Conservation (phyloP, 1,284 basidiomycete species). For the Cryptococcus sp. region DNA sequence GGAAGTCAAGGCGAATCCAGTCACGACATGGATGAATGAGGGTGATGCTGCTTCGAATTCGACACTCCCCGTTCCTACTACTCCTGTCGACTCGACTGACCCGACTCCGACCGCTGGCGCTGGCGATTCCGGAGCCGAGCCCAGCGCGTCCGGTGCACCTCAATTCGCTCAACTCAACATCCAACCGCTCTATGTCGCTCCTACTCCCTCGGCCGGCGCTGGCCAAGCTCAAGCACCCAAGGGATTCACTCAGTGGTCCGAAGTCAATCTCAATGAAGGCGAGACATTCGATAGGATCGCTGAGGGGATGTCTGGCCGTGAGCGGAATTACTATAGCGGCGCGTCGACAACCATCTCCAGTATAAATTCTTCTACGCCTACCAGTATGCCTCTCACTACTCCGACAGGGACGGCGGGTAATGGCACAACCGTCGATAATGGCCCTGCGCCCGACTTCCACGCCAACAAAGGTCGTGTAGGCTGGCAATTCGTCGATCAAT, state of each 20-base stretch:
- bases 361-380: too few species aligned
- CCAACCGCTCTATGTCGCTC: neutral
- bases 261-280: neutral
- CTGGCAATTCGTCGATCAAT: neutral
- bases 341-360: too few species aligned
- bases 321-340: neutral
- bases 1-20: neutral
- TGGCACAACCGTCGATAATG: too few species aligned
- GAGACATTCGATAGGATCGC: neutral
- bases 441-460: neutral
- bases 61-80: neutral
- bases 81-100: neutral
- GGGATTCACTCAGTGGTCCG: neutral
- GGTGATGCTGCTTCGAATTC: neutral
- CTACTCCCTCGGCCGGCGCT: neutral
- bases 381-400: neutral
- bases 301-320: neutral
- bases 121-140: neutral
- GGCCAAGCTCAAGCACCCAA: neutral
- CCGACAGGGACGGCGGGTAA: neutral
- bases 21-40: neutral
- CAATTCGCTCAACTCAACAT: neutral
- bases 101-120: neutral
- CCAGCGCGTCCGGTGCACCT: too few species aligned
- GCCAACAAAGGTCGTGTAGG: neutral